A percentile compares a stretch with the other conserved stretches of the same genome.
These are phyloP conservation scores for Venturia nashicola DNA, from an alignment of 2,329 filamentous ascomycete genomes.

Conservation along the genomic window DNA sequence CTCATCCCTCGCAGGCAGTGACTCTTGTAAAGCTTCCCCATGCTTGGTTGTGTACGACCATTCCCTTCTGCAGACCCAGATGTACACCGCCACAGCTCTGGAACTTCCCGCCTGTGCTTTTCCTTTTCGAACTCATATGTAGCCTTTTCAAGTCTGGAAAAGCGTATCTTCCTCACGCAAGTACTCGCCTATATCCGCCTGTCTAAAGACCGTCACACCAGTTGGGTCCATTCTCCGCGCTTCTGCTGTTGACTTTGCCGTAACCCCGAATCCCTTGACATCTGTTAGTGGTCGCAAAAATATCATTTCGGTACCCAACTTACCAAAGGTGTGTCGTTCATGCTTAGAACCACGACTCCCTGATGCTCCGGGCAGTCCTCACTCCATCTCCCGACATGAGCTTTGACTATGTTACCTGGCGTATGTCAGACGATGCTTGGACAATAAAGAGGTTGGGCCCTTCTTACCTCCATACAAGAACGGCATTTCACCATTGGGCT, in stretches of 20 bases:
- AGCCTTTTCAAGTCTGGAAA: constrained; percentile 37
- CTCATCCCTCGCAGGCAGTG: no score
- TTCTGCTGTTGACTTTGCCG: constrained; percentile 75
- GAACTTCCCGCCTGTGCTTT: no score
- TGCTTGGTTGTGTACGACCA: no score
- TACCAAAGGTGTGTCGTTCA: constrained; percentile 75
- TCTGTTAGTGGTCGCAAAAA: neutral
- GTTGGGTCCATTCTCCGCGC: constrained; percentile 79
- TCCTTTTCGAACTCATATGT: no score
- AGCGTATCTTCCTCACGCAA: constrained; percentile 66
- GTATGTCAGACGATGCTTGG: neutral
- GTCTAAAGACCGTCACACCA: constrained; percentile 76
- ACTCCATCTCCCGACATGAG: constrained; percentile 70
- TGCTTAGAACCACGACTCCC: constrained; percentile 78
- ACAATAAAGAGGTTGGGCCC: neutral
- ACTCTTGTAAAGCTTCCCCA: no score
- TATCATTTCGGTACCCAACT: constrained; percentile 13
- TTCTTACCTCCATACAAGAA: constrained; percentile 71
- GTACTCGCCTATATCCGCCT: constrained; percentile 92
- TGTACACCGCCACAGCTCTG: no score
- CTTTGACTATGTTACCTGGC: constrained; percentile 59
- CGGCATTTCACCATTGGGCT: constrained; percentile 92
- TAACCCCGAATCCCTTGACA: constrained; percentile 73
- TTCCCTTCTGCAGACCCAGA: no score
- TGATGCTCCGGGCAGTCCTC: constrained; percentile 91